Evolutionary conservation across 345 rosid genomes (phyloP).

Genomic region (Sonneratia caseolaris): DNA sequence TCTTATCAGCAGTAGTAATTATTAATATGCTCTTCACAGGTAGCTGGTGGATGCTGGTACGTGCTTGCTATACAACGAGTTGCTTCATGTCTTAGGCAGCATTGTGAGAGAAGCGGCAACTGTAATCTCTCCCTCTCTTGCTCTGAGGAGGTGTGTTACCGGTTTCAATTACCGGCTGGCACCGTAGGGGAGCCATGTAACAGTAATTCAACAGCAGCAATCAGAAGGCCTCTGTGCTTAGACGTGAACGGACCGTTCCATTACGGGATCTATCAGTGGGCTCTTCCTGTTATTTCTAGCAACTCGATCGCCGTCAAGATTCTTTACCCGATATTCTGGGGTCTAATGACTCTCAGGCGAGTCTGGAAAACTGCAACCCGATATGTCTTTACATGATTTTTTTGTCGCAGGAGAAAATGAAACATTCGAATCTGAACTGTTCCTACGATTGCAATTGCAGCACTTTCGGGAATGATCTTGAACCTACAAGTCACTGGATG

Average conservation of each 20-base stretch:
- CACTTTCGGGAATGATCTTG: constrained; percentile 74
- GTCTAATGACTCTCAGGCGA: constrained; percentile 81
- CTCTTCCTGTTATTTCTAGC: constrained; percentile 83
- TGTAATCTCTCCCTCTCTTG: constrained; percentile 56
- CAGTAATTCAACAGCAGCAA: constrained; percentile 29
- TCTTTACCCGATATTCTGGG: constrained; percentile 92
- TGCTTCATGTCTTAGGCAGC: constrained; percentile 61
- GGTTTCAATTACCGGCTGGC: constrained; percentile 23
- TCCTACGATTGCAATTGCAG: constrained; percentile 25
- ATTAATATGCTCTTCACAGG: constrained; percentile 24
- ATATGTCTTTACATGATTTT: background rate
- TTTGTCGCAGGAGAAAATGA: background rate
- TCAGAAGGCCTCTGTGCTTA: constrained; percentile 50
- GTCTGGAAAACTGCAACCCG: background rate
- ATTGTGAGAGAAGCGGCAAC: constrained; percentile 33
- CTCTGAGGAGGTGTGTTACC: constrained; percentile 54
- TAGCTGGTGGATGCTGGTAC: constrained; percentile 93
- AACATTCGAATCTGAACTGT: background rate
- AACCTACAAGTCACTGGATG: constrained; percentile 68
- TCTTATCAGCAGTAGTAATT: background rate
- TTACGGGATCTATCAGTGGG: constrained; percentile 64
- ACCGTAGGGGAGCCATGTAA: constrained; percentile 34
- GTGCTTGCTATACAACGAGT: constrained; percentile 77
- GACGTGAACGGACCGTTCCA: constrained; percentile 51
- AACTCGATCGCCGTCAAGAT: constrained; percentile 72